Percentiles rank a stretch among this genome's conserved stretches.
These are phyloP conservation scores for Candida verbasci DNA, from an alignment of 805 yeast species.

Conservation along the genomic window DNA sequence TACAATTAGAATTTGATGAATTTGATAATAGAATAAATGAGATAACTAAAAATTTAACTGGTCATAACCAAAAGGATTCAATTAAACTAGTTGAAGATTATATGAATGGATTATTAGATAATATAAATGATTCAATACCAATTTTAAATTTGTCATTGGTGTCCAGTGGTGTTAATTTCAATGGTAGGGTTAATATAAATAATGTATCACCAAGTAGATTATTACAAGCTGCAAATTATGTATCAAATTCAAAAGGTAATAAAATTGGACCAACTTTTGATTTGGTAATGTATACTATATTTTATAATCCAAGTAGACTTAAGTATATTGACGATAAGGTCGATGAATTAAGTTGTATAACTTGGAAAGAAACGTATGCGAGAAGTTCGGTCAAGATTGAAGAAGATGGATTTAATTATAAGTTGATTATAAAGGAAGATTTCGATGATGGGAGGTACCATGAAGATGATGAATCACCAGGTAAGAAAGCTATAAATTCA, in stretches of 20 bases:
- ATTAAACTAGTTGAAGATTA: slow-evolving; percentile 44
- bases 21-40: slow-evolving; percentile 49
- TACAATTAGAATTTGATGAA: slow-evolving; percentile 53
- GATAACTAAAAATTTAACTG: slow-evolving; percentile 28
- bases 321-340: slow-evolving; percentile 23
- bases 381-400: slow-evolving; percentile 44
- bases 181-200: slow-evolving; percentile 41
- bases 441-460: slow-evolving; percentile 73
- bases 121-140: slow-evolving; percentile 68
- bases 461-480: slow-evolving; percentile 46
- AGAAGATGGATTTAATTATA: slow-evolving; percentile 34
- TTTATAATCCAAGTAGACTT: slow-evolving; percentile 49
- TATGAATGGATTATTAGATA: slow-evolving; percentile 42
- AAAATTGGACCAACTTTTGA: slow-evolving; percentile 60
- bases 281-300: slow-evolving; percentile 56
- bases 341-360: slow-evolving; percentile 36
- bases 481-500: slow-evolving; percentile 30
- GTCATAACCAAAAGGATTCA: slow-evolving; percentile 30
- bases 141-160: slow-evolving; percentile 59
- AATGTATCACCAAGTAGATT: slow-evolving; percentile 61
- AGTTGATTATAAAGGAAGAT: slow-evolving; percentile 47
- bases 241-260: slow-evolving; percentile 15
- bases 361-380: slow-evolving; percentile 74
- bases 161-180: slow-evolving; percentile 63
- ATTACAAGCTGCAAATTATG: slow-evolving; percentile 53